phyloP scores from a whole-genome alignment of 139 green algal species.

The Edaphochlamys debaryana region DNA sequence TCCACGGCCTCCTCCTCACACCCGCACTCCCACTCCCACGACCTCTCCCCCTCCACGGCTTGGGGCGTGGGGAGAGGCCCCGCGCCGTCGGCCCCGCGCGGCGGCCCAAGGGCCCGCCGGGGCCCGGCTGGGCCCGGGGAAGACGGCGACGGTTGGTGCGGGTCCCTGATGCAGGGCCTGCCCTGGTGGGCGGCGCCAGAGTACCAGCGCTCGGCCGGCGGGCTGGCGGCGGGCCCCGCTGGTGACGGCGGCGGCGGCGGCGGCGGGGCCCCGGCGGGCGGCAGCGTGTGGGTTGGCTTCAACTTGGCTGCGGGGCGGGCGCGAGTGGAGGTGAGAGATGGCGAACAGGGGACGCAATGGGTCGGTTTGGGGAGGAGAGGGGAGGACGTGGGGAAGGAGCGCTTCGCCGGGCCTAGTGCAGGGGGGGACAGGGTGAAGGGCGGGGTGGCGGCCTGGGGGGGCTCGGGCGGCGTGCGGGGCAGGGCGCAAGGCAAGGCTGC shows the following conservation, averaged over 20 bases:
- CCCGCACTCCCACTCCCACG: neutral
- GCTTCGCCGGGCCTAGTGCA: too few relatives aligned
- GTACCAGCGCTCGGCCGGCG: neutral
- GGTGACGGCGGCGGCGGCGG: neutral
- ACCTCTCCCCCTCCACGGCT: neutral
- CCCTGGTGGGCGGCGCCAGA: constrained; percentile 10
- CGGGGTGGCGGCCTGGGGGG: too few relatives aligned
- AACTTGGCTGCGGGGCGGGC: neutral
- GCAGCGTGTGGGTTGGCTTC: constrained; percentile 19
- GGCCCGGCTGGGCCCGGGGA: neutral
- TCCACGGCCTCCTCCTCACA: too few relatives aligned
- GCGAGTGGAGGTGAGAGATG: constrained; percentile 6
- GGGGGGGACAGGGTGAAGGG: too few relatives aligned
- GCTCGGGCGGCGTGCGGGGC: too few relatives aligned
- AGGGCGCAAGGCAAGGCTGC: too few relatives aligned
- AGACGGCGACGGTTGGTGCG: neutral
- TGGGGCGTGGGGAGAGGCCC: too few relatives aligned
- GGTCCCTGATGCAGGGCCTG: neutral
- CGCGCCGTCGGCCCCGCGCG: neutral
- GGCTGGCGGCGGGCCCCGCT: neutral
- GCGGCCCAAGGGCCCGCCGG: neutral
- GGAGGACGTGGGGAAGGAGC: too few relatives aligned
- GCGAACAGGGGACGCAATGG: too few relatives aligned
- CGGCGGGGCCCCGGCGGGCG: neutral
- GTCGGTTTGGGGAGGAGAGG: too few relatives aligned